These are phyloP conservation scores for Digitaria exilis DNA, from an alignment of 202 grass and related monocot genomes.

Conservation along the genomic window DNA sequence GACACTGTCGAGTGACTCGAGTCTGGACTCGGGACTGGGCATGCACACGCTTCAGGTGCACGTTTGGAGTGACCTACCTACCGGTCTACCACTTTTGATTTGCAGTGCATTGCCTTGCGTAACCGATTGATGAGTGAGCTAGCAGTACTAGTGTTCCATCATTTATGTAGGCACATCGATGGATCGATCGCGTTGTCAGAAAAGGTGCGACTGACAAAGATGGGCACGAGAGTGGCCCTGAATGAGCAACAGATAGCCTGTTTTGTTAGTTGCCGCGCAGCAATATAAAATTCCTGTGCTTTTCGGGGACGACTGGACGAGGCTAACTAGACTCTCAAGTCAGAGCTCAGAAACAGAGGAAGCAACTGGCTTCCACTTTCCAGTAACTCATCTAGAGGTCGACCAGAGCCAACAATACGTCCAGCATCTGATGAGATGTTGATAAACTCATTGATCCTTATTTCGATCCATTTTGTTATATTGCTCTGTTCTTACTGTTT, in stretches of 20 bases:
- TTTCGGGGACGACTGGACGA: not conserved
- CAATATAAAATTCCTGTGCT: not conserved
- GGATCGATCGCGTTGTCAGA: too few species aligned
- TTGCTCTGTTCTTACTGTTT: too few species aligned
- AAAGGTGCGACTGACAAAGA: constrained; percentile 17
- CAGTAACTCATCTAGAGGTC: not conserved
- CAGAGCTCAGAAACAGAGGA: not conserved
- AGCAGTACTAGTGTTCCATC: not conserved
- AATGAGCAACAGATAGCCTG: not conserved
- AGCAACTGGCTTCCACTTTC: too few species aligned
- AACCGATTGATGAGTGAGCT: not conserved
- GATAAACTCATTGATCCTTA: too few species aligned
- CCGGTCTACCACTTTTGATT: not conserved
- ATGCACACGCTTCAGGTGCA: not conserved
- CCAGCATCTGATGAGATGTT: too few species aligned
- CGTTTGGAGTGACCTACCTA: not conserved
- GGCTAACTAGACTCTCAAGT: not conserved
- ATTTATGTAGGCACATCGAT: not conserved
- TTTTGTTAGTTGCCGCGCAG: not conserved
- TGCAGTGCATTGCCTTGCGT: not conserved
- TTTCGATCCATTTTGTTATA: too few species aligned
- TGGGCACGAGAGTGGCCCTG: not conserved
- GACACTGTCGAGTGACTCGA: not conserved
- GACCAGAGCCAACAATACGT: too few species aligned
- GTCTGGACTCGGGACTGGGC: not conserved